Base-by-base conservation (phyloP, 208 protist genomes). In the Leishmania amazonensis region DNA sequence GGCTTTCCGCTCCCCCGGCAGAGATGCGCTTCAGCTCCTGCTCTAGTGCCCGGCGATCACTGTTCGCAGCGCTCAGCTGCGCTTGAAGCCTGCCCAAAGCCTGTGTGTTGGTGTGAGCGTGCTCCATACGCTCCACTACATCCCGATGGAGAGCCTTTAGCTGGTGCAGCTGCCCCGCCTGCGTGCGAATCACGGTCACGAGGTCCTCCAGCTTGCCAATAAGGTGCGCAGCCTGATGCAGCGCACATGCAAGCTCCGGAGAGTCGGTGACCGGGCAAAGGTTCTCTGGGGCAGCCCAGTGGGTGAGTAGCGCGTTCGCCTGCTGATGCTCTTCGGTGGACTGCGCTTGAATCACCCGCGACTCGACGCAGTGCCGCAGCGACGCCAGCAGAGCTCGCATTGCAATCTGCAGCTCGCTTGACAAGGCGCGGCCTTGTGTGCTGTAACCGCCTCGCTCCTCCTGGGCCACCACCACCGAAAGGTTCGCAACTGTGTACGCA, bases 241-340 rank as follows among this genome's bases (percentile, higher is more conserved):
- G 76, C 21, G 88, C 88, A 17, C 53, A 75, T 2, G 87, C 78
- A 45, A 93, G 74, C 28, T 83, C 81, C 6, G 79, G 72, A 3
- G 81, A 86, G 76, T 93, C 91, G 35, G 71, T 81, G 57, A 96
- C 91, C 28, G 91, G 89, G 60, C 87, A 89, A 58, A 95, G 45
- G 42, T 86, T 65, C 5, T 77, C 71, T n/a, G 83, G 53, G 35
- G 13, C 38, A 3, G 71, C 45, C 90, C 87, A 93, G 74, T 80
- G 80, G 0, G 45, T 13, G 0, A 90, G 62, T 35, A 93, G 83
- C 6, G 40, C 9, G 11, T 77, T 49, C 9, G 83, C 83, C 74
- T 89, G 75, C 45, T 75, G 76, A 65, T 79, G 76, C 28, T 90
- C 86, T 58, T 87, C 82, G 4, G 42, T 68, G 42, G 85, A 86